phyloP scores from a whole-genome alignment of 768 basidiomycete genomes.

The Panaeolus papilionaceus region DNA sequence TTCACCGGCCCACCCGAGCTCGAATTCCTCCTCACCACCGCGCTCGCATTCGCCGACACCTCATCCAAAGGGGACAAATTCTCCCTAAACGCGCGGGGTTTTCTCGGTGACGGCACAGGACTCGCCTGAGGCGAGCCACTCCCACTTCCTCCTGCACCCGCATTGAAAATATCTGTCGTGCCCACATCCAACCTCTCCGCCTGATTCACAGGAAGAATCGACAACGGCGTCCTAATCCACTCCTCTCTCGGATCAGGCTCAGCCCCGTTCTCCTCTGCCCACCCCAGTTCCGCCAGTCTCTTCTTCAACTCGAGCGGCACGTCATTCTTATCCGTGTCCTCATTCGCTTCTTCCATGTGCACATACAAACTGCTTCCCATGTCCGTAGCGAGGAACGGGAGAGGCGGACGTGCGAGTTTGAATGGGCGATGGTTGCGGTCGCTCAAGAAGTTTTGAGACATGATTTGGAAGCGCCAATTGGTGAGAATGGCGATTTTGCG shows the following conservation, averaged over 20 bases:
- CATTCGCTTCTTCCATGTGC: conserved; percentile 56
- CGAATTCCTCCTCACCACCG: conserved; percentile 62
- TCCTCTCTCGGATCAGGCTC: conserved; percentile 61
- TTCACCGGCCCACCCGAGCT: conserved; percentile 52
- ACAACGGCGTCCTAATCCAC: conserved; percentile 69
- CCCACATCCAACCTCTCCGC: conserved; percentile 55
- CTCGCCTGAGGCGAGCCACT: conserved; percentile 39
- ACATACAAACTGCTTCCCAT: conserved; percentile 70
- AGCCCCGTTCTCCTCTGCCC: conserved; percentile 63
- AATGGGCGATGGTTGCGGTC: conserved; percentile 74
- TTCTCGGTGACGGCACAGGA: conserved; percentile 41
- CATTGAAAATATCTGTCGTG: conserved; percentile 22
- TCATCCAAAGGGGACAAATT: conserved; percentile 28
- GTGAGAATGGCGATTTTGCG: conserved; percentile 60
- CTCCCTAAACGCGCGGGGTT: conserved; percentile 27
- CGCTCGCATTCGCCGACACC: conserved; percentile 30
- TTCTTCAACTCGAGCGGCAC: conserved; percentile 71
- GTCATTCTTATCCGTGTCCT: conserved; percentile 54
- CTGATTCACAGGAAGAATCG: conserved; percentile 63
- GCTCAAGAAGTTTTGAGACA: conserved; percentile 62
- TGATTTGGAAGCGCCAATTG: conserved; percentile 74
- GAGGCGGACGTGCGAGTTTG: conserved; percentile 69
- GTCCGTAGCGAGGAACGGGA: conserved; percentile 79
- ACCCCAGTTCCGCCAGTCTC: conserved; percentile 76
- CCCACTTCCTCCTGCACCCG: conserved; percentile 19